Base-by-base conservation (phyloP, 768 basidiomycete genomes). In the Mycena olivaceomarginata region DNA sequence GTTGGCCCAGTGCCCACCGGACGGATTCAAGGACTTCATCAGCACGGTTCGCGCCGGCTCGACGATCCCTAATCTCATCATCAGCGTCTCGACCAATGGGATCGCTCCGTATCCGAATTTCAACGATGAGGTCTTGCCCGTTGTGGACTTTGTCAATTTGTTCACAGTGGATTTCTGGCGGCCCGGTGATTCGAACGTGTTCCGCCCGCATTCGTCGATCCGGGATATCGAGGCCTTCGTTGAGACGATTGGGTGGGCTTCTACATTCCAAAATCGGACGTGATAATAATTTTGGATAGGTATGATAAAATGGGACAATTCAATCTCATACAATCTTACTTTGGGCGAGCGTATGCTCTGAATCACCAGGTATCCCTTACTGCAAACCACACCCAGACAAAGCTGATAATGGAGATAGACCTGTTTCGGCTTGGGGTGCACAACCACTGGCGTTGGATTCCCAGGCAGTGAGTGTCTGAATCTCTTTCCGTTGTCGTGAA, bases 131-230 rank as follows among this genome's bases (percentile, higher is more conserved):
- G 46, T 66, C 22, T 13, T 46, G 9, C n/a, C 43, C 22, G 22
- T 31, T 6, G 43, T 66, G 64, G 43, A 66, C 43, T 66, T 66
- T 25, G 64, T 66, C n/a, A 66, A 66, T 25, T 31, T 66, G 43
- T 66, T 66, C 43, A 46, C 64, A 46, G 43, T 66, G 8, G 64
- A 46, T 22, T 66, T 66, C 16, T 45, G 39, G 43, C 20, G 64
- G 22, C 64, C 64, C n/a, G 64, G 64, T 20, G 40, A 40, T 43
- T 64, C 63, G 63, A 64, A 43, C 8, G 18, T 64, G 63, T 66
- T 66, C 45, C 64, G 64, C n/a, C 43, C 45, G 43, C 64, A 66
- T 66, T 66, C 64, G n/a, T 66, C 43, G 39, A 66, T 66, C 39
- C 64, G 43, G 16, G 64, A 66, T 46, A 66, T 46, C 6, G 16